phyloP scores from a whole-genome alignment of 176 grass and related monocot species.

The Carex pumila region DNA sequence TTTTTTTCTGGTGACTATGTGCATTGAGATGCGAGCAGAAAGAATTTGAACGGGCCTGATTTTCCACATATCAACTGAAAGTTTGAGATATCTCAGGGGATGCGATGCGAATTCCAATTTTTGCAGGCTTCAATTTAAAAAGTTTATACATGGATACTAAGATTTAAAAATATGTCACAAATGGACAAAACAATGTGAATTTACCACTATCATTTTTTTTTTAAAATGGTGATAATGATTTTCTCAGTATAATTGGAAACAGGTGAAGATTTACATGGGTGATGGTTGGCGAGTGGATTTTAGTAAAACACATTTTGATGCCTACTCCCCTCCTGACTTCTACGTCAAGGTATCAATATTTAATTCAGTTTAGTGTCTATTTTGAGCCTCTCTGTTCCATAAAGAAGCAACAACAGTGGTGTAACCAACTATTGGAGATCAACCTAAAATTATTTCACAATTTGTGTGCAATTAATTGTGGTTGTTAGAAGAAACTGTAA shows the following conservation, averaged over 20 bases:
- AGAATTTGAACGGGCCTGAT: no score
- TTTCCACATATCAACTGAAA: no score
- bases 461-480: background rate
- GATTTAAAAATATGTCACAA: background rate
- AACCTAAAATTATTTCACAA: background rate
- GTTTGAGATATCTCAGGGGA: no score
- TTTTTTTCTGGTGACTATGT: no score
- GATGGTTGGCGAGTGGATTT: slow-evolving; percentile 93
- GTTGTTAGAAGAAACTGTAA: background rate
- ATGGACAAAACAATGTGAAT: background rate
- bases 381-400: background rate
- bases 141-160: background rate
- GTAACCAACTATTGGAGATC: background rate
- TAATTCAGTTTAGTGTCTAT: background rate
- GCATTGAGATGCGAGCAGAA: no score
- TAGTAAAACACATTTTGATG: slow-evolving; percentile 86
- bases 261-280: slow-evolving; percentile 97
- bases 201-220: background rate
- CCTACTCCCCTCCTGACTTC: slow-evolving; percentile 87
- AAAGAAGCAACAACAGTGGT: background rate
- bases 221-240: background rate
- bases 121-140: background rate
- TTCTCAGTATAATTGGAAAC: background rate
- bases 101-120: no score
- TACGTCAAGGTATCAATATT: slow-evolving; percentile 47